Percentiles rank a stretch among this genome's conserved stretches.
These are phyloP conservation scores for Xerocomus amazonicus DNA, from an alignment of 1,284 basidiomycete species.

Conservation along the genomic window DNA sequence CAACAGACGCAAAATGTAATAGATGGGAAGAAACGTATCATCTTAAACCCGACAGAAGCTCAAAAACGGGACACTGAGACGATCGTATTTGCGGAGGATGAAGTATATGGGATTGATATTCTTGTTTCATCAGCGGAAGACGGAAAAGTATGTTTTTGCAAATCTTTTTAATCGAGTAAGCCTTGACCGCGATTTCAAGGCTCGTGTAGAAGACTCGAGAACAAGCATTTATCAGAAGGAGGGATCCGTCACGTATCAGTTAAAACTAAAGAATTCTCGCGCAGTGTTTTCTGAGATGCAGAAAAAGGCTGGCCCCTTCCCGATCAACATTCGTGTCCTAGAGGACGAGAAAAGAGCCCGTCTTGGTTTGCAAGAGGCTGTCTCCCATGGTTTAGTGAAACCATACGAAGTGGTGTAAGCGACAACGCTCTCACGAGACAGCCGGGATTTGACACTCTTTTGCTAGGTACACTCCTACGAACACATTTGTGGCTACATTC, in stretches of 20 bases:
- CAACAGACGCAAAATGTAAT: slow-evolving; percentile 92
- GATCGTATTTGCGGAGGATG: slow-evolving; percentile 85
- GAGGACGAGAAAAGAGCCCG: slow-evolving; percentile 95
- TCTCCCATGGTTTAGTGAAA: slow-evolving; percentile 87
- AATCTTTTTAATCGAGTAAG: not conserved
- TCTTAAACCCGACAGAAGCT: slow-evolving; percentile 81
- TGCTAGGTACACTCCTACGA: slow-evolving; percentile 71
- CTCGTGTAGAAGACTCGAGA: slow-evolving; percentile 82
- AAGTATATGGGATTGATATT: slow-evolving; percentile 96
- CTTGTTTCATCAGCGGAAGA: slow-evolving; percentile 86
- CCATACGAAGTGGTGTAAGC: slow-evolving; percentile 87
- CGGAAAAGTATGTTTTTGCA: slow-evolving; percentile 65
- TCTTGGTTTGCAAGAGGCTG: slow-evolving; percentile 94
- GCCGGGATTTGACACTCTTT: slow-evolving; percentile 6
- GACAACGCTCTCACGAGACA: not conserved
- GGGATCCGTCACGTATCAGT: slow-evolving; percentile 84
- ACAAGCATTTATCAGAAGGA: slow-evolving; percentile 95
- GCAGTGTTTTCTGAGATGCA: slow-evolving; percentile 95
- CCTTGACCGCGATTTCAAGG: slow-evolving; percentile 41
- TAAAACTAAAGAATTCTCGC: slow-evolving; percentile 97
- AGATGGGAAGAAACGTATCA: slow-evolving; percentile 95
- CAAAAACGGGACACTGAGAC: slow-evolving; percentile 85
- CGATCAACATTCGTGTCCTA: slow-evolving; percentile 91
- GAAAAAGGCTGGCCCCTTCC: slow-evolving; percentile 97
- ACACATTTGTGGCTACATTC: slow-evolving; percentile 86